Conservation (phyloP, 768 basidiomycete species). For the Suillus subalutaceus region DNA sequence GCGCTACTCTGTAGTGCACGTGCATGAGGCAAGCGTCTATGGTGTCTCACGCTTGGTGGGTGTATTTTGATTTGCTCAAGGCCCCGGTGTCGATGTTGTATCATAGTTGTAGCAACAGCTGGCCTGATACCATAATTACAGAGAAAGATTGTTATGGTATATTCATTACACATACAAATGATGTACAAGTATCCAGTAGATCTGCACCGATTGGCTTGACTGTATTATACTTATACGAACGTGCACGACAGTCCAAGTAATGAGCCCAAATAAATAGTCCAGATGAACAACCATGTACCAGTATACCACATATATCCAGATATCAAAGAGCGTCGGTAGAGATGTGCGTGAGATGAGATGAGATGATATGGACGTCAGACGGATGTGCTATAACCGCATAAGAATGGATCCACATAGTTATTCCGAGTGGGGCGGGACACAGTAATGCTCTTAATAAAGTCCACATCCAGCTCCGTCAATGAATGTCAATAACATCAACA, state of each 20-base stretch:
- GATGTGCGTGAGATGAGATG: not conserved
- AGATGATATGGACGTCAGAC: constrained; percentile 4
- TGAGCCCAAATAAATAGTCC: not conserved
- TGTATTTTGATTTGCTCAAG: no score
- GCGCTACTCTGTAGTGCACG: no score
- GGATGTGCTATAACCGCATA: not conserved
- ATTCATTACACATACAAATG: not conserved
- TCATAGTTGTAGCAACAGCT: no score
- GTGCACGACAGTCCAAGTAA: not conserved
- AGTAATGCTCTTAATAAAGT: not conserved
- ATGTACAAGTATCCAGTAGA: not conserved
- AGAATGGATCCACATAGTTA: constrained; percentile 6
- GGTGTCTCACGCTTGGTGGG: no score
- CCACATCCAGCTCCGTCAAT: not conserved
- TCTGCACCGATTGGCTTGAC: not conserved
- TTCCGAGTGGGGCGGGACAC: not conserved
- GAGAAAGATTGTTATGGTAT: not conserved
- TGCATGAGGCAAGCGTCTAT: no score
- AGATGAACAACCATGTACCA: not conserved
- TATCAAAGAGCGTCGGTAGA: not conserved
- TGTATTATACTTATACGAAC: constrained; percentile 2
- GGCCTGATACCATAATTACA: no score
- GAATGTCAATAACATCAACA: constrained; percentile 2
- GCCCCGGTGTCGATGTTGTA: no score
- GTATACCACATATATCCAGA: constrained; percentile 1